These are phyloP conservation scores for Fusarium liriodendri DNA, from an alignment of 2,329 filamentous ascomycete genomes.

Conservation along the genomic window DNA sequence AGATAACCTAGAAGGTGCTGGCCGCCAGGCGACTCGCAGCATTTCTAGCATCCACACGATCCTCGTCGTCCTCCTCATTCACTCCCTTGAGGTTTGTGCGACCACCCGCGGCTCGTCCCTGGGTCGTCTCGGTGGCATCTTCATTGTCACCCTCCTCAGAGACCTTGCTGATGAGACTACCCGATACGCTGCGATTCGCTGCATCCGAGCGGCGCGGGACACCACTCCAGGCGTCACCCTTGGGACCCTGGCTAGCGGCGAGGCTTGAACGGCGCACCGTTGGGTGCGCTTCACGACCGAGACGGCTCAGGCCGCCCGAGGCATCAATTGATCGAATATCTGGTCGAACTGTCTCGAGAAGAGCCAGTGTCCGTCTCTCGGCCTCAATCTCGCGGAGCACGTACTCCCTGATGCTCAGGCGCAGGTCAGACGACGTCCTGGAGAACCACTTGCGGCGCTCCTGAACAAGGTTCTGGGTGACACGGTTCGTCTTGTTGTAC, in stretches of 20 bases:
- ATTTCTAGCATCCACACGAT: constrained; percentile 94
- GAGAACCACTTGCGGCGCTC: constrained; percentile 94
- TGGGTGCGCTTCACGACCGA: constrained; percentile 91
- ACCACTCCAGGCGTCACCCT: constrained; percentile 98
- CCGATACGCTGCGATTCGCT: constrained; percentile 80
- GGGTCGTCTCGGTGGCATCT: constrained; percentile 52
- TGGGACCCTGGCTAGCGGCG: constrained; percentile 91
- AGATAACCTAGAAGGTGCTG: constrained; percentile 80
- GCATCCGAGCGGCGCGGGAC: constrained; percentile 86
- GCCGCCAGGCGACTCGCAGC: constrained; percentile 93
- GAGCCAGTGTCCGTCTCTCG: constrained; percentile 89
- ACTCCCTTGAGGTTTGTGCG: constrained; percentile 66
- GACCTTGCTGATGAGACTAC: constrained; percentile 74
- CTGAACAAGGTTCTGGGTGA: constrained; percentile 87
- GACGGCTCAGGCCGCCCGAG: constrained; percentile 86
- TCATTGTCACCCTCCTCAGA: constrained; percentile 70
- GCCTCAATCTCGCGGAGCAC: constrained; percentile 95
- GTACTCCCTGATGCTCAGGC: constrained; percentile 88
- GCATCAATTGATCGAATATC: constrained; percentile 94
- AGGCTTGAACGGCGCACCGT: constrained; percentile 78
- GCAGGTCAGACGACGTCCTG: constrained; percentile 85
- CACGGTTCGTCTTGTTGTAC: constrained; percentile 85
- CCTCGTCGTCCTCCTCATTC: constrained; percentile 87
- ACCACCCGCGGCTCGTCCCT: constrained; percentile 51
- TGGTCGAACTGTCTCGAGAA: constrained; percentile 91